Conservation (phyloP, 768 basidiomycete genomes). For the Amanita exitialis region DNA sequence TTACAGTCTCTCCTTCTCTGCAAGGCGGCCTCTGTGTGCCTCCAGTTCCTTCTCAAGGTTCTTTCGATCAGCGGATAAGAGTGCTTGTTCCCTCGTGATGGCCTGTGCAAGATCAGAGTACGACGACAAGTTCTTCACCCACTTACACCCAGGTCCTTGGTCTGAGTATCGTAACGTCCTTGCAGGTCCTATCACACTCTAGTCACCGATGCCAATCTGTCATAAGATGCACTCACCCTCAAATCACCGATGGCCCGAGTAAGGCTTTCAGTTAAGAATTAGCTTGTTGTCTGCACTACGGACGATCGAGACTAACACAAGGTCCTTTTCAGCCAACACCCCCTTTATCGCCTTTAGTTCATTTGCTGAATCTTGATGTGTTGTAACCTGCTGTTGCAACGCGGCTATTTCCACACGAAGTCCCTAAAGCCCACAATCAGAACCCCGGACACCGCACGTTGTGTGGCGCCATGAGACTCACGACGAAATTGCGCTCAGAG, state of each 20-base stretch:
- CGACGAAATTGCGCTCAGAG: conserved; percentile 6
- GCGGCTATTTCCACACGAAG: background rate
- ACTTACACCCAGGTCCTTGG: background rate
- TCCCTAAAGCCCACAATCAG: background rate
- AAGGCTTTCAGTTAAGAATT: background rate
- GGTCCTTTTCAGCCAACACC: background rate
- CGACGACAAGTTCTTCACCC: background rate
- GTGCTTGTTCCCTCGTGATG: background rate
- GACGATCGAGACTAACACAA: background rate
- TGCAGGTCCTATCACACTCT: background rate
- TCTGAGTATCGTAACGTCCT: background rate
- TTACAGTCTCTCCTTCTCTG: conserved; percentile 2
- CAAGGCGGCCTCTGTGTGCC: background rate
- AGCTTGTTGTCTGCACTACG: background rate
- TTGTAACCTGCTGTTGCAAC: conserved; percentile 1
- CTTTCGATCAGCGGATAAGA: background rate
- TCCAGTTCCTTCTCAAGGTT: background rate
- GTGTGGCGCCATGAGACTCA: background rate
- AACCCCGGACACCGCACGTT: background rate
- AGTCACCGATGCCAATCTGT: background rate
- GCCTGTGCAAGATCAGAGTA: background rate
- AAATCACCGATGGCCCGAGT: background rate
- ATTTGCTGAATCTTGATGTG: background rate
- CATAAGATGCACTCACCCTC: background rate
- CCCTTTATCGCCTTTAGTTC: background rate